Evolutionary conservation across 2,329 filamentous ascomycete species (phyloP).

Genomic region (Drechslera avenae): DNA sequence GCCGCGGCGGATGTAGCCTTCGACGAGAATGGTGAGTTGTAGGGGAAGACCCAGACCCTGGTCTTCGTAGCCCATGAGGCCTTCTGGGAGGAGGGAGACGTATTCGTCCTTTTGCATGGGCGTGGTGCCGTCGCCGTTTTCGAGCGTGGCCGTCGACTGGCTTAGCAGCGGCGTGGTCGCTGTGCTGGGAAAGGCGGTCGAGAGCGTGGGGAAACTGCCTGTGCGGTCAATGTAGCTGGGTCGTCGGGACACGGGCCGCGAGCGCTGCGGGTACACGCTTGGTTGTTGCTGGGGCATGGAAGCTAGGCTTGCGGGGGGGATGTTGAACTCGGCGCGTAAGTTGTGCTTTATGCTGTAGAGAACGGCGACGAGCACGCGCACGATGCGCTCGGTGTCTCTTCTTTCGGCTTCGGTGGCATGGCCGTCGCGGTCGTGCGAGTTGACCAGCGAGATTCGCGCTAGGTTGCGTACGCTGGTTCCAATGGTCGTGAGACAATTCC

Average conservation of each 20-base stretch:
- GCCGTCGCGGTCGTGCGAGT: constrained; percentile 42
- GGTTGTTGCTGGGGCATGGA: constrained; percentile 25
- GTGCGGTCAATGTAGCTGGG: constrained; percentile 38
- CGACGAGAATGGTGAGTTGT: constrained; percentile 65
- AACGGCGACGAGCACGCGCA: constrained; percentile 65
- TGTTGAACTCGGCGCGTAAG: constrained; percentile 63
- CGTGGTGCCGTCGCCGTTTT: constrained; percentile 37
- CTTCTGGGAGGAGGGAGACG: constrained; percentile 56
- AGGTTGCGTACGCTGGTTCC: constrained; percentile 65
- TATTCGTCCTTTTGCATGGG: constrained; percentile 54
- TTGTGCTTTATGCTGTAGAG: constrained; percentile 69
- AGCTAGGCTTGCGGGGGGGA: constrained; percentile 46
- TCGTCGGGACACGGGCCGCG: constrained; percentile 23
- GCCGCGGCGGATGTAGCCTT: constrained; percentile 64
- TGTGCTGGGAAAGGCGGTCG: constrained; percentile 5
- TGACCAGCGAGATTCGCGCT: constrained; percentile 60
- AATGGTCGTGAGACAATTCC: constrained; percentile 62
- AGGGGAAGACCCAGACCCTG: constrained; percentile 64
- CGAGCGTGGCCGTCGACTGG: constrained; percentile 25
- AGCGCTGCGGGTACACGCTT: constrained; percentile 21
- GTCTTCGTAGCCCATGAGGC: constrained; percentile 60
- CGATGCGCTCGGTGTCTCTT: constrained; percentile 62
- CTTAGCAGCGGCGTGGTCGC: constrained; percentile 26
- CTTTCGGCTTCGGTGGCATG: constrained; percentile 49
- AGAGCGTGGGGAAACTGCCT: constrained; percentile 1